phyloP scores from a whole-genome alignment of 2,329 filamentous ascomycete species.

The Raffaelea ambrosiae region DNA sequence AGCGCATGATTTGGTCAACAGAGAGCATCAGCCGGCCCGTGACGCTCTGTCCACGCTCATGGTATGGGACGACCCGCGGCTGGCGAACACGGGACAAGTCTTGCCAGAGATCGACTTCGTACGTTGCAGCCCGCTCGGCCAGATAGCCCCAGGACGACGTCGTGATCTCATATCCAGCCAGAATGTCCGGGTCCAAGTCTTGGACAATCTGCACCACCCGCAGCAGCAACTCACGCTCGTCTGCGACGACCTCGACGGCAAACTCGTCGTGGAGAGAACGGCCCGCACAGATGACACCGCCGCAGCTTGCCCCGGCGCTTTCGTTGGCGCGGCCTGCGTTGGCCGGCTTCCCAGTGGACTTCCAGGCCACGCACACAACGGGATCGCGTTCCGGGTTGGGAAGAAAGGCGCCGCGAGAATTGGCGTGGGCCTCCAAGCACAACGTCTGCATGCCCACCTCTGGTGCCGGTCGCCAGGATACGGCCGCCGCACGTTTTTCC shows the following conservation, averaged over 20 bases:
- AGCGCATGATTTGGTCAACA: constrained; percentile 90
- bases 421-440: constrained; percentile 88
- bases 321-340: constrained; percentile 17
- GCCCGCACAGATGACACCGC: constrained; percentile 64
- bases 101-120: constrained; percentile 83
- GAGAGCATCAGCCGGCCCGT: constrained; percentile 96
- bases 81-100: constrained; percentile 71
- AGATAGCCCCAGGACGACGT: constrained; percentile 92
- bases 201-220: constrained; percentile 83
- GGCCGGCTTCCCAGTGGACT: constrained; percentile 49
- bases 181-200: constrained; percentile 76
- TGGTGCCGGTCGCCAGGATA: neutral
- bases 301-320: neutral
- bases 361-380: constrained; percentile 85
- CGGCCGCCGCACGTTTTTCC: neutral
- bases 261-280: constrained; percentile 52
- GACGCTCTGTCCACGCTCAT: constrained; percentile 64
- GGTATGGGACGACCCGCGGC: constrained; percentile 5
- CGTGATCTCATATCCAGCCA: constrained; percentile 93
- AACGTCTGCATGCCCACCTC: constrained; percentile 89
- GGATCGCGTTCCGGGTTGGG: constrained; percentile 90
- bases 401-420: constrained; percentile 69
- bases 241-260: constrained; percentile 58
- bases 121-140: constrained; percentile 78
- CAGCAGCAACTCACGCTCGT: constrained; percentile 81